Evolutionary conservation across 108 stramenopile species (phyloP).

Genomic region (Nannochloropsis granulata): DNA sequence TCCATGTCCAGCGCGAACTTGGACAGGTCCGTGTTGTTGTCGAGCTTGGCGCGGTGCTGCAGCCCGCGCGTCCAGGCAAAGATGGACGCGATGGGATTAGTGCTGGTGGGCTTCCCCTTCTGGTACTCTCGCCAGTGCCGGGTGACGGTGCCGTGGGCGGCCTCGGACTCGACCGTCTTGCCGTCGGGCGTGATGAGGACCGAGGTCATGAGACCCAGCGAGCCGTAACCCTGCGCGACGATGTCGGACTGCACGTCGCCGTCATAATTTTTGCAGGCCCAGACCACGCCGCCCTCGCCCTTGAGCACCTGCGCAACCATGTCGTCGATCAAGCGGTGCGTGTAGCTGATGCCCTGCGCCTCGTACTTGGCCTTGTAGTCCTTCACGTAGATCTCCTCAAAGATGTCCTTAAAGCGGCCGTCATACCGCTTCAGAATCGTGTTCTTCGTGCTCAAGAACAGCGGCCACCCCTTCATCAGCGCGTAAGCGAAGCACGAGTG

Average conservation of each 20-base stretch:
- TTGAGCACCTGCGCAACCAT: constrained; percentile 42
- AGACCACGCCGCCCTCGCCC: constrained; percentile 36
- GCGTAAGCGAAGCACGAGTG: constrained; percentile 36
- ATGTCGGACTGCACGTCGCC: constrained; percentile 38
- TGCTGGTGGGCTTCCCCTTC: constrained; percentile 37
- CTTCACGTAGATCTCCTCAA: constrained; percentile 39
- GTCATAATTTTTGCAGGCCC: constrained; percentile 43
- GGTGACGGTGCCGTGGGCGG: constrained; percentile 39
- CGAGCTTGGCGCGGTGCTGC: constrained; percentile 39
- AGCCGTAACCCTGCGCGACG: constrained; percentile 40
- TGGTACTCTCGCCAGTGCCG: constrained; percentile 42
- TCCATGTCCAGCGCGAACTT: constrained; percentile 28
- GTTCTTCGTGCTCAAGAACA: constrained; percentile 40
- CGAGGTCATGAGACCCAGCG: constrained; percentile 38
- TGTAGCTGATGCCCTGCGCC: constrained; percentile 31
- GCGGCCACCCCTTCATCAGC: constrained; percentile 32
- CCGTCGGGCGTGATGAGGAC: constrained; percentile 37
- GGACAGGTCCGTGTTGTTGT: constrained; percentile 34
- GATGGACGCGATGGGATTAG: constrained; percentile 39
- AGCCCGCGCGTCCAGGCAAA: constrained; percentile 42
- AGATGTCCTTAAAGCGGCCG: constrained; percentile 35
- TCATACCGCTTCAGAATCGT: constrained; percentile 39
- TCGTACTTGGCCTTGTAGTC: constrained; percentile 40
- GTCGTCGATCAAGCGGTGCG: constrained; percentile 41
- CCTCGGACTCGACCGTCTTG: constrained; percentile 40